Base-by-base conservation (phyloP, 192 early-diverging fungal genomes). In the Coemansia sp. region DNA sequence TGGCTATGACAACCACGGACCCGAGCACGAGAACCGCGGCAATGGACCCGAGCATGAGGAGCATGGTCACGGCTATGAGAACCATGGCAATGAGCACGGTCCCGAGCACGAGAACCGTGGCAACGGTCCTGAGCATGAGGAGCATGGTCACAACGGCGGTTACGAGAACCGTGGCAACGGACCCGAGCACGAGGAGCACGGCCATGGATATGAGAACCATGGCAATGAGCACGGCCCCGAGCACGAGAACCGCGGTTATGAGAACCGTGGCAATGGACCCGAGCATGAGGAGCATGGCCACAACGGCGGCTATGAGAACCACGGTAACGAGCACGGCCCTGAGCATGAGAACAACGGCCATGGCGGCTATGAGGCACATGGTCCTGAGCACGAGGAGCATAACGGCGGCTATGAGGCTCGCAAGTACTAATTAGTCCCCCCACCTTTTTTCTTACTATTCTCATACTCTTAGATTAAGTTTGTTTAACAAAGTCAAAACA, bases 331-430 rank as follows among this genome's bases (percentile, higher is more conserved):
- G 28, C 30, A 57, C 60, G 64, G 64, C 47, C 60, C 64, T 35
- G 64, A 62, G 58, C 62, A 64, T 39, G 53, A 32, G 19, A 53
- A 70, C 39, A 63, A 43, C 52, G 63, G 53, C 9, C 63, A 39
- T 42, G 68, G 50, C 21, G 71, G 71, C 38, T 73, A 73, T 42
- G 42, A 67, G 32, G 40, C 40, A 26, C 47, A 52, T 21, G 70
- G 63, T 37, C 63, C 70, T 23, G 63, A 49, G 52, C 43, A 63
- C 47, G 67, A 28, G 37, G 44, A 62, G 30, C 44, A 70, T 19
- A 46, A 64, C 14, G 64, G 38, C 4, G 55, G 55, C 55, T 58
- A 58, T 32, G 55, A 58, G 55, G 55, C 55, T 33, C 55, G 55
- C 55, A 62, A 11, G 19, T 62, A 38, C 39, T 42, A 38, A 62